Conservation (phyloP, 352 stramenopile species). For the Pythium insidiosum region DNA sequence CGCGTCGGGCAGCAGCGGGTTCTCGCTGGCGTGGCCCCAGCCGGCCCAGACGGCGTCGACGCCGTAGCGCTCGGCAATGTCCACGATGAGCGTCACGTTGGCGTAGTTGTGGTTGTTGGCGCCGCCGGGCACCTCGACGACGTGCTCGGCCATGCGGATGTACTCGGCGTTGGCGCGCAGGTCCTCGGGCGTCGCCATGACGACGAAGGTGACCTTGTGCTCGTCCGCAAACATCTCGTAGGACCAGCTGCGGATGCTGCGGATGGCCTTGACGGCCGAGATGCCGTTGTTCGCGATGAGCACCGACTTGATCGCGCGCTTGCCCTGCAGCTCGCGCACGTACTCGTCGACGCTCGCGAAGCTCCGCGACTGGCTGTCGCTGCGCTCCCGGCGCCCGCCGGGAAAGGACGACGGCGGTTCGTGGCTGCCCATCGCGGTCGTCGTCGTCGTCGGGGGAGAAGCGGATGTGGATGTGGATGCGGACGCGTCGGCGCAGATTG, state of each 20-base stretch:
- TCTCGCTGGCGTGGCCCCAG: slow-evolving; percentile 99
- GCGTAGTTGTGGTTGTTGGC: slow-evolving; percentile 99
- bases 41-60: slow-evolving; percentile 98
- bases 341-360: slow-evolving; percentile 92
- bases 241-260: slow-evolving; percentile 96
- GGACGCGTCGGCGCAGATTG: too few relatives aligned
- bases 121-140: slow-evolving; percentile 98
- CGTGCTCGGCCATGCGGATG: slow-evolving; percentile 99
- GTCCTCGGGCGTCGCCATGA: slow-evolving; percentile 99
- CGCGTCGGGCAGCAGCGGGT: slow-evolving; percentile 94
- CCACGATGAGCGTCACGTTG: slow-evolving; percentile 98
- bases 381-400: slow-evolving; percentile 22
- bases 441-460: neutral
- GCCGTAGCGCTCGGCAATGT: slow-evolving; percentile 94
- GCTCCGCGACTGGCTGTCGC: slow-evolving; percentile 48
- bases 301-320: slow-evolving; percentile 92
- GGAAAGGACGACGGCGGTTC: neutral
- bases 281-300: slow-evolving; percentile 99
- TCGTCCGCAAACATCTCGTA: slow-evolving; percentile 98
- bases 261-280: slow-evolving; percentile 98
- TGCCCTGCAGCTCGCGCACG: slow-evolving; percentile 85
- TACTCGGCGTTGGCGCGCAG: slow-evolving; percentile 99
- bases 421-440: neutral
- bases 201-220: slow-evolving; percentile 94
- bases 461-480: too few relatives aligned